Evolutionary conservation across 331 rosid species (phyloP), one percentile per base, ranked within the genome.

Genomic region (Quercus phellos): DNA sequence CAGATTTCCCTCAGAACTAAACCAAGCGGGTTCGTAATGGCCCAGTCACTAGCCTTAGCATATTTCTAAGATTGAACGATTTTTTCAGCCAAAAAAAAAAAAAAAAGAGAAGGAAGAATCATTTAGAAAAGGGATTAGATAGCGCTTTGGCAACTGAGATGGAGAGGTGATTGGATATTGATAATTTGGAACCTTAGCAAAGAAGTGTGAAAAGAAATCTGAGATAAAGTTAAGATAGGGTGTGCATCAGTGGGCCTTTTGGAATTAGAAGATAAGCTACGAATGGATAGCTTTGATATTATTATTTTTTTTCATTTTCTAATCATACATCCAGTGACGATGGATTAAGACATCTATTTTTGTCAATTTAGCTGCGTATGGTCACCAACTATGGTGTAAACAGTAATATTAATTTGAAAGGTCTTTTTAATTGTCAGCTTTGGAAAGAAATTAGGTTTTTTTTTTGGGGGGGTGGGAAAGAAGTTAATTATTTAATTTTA

Each of bases 251-350:
- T 77, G 83, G 85, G 50, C 66, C 80, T 32, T 12, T 68, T 4
- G 27, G 22, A 29, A 17, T 61, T 55, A 75, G 35, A 42, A 81
- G 85, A 85, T 70, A 85, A 81, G 83, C 74, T 61, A 46, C 56
- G 76, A 78, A 81, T 78, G 76, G 69, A 78, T 81, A 74, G 51
- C 82, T 71, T 85, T 84, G 78, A 84, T 84, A 78, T 84, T 21
- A 38, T 46, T 12, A 0, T 46, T 12, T 2, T 46, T 46, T 12
- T 46, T 46, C 53, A 46, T 71, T 74, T 78, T 77, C 79, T 78
- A 74, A 74, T 84, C 83, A 84, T 64, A 78, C 69, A 63, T 34
- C 69, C 73, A 74, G 68, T 66, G 79, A 78, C 85, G 78, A 81
- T 83, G 83, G 80, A 43, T 70, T 74, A 73, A 43, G 79, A 79